Percentiles rank a stretch among this genome's conserved stretches.
Evolutionary conservation across 2,329 filamentous ascomycete species (phyloP).

Genomic region (Mariannaea elegans): DNA sequence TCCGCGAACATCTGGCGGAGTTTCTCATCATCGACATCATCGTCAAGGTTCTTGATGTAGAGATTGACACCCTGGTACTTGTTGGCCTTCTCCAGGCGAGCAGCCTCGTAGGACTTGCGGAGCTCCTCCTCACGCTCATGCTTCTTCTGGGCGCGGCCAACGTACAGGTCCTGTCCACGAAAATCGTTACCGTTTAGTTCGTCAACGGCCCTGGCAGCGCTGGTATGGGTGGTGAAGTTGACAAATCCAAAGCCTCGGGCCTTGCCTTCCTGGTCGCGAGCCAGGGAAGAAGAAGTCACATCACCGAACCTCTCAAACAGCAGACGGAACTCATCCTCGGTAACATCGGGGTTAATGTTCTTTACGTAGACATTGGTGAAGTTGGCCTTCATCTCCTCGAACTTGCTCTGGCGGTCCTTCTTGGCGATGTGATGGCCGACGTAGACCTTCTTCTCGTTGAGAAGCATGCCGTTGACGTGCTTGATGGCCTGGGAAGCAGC

Average conservation of each 20-base stretch:
- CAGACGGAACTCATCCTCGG: constrained; percentile 92
- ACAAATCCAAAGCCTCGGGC: constrained; percentile 96
- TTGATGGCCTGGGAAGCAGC: constrained; percentile 97
- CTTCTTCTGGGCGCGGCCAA: constrained; percentile 99
- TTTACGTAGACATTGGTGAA: constrained; percentile 99
- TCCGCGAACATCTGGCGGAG: constrained; percentile 91
- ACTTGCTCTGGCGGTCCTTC: constrained; percentile 99
- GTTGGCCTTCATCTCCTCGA: constrained; percentile 99
- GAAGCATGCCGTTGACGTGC: constrained; percentile 98
- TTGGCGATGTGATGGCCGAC: constrained; percentile 99
- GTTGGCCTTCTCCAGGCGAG: constrained; percentile 95
- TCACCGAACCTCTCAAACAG: constrained; percentile 93
- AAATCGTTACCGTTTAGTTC: constrained; percentile 92
- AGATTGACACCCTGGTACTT: constrained; percentile 99
- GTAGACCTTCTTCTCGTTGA: constrained; percentile 99
- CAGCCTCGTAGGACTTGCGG: constrained; percentile 97
- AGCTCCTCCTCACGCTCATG: constrained; percentile 99
- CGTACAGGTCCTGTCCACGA: constrained; percentile 94
- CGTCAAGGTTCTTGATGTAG: constrained; percentile 98
- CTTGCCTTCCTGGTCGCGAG: constrained; percentile 89
- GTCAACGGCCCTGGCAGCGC: constrained; percentile 85
- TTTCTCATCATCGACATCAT: constrained; percentile 98
- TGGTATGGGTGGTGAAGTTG: constrained; percentile 93
- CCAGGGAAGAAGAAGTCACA: constrained; percentile 94
- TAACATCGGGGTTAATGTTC: constrained; percentile 87